A percentile compares a stretch with the other conserved stretches of the same genome.
Conservation (phyloP, 2,329 filamentous ascomycete species). For the Microcyclospora pomicola region DNA sequence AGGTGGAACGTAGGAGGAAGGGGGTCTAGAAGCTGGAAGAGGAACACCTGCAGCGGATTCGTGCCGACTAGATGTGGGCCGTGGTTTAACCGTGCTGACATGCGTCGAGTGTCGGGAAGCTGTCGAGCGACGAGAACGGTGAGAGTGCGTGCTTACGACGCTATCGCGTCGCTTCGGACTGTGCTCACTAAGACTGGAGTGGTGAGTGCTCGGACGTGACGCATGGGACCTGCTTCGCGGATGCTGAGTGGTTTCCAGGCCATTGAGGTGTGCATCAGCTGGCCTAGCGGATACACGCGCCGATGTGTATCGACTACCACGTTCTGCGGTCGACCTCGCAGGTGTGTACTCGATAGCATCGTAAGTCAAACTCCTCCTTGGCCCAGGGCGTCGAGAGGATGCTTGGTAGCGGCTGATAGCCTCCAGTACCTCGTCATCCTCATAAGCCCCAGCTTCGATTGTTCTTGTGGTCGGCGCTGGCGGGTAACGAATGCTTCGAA, state of each 20-base stretch:
- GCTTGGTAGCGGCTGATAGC: conserved; percentile 11
- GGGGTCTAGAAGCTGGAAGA: conserved; percentile 3
- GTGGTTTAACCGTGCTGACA: neutral
- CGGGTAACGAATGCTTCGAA: conserved; percentile 12
- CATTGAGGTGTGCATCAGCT: neutral
- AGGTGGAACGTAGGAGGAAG: conserved; percentile 1
- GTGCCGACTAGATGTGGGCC: neutral
- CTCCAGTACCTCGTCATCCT: conserved; percentile 14
- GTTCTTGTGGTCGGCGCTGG: conserved; percentile 14
- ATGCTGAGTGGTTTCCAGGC: neutral
- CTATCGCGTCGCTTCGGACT: conserved; percentile 16
- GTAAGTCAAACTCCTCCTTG: conserved; percentile 13
- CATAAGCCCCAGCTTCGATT: conserved; percentile 2
- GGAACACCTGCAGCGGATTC: conserved; percentile 4
- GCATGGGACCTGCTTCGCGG: neutral
- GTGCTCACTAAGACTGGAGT: conserved; percentile 8
- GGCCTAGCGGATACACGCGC: conserved; percentile 1
- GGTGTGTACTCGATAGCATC: conserved; percentile 14
- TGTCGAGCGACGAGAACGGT: neutral
- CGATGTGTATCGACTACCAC: conserved; percentile 3
- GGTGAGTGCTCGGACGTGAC: conserved; percentile 3
- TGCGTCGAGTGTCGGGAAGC: neutral
- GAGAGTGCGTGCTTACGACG: conserved; percentile 1
- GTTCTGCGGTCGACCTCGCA: conserved; percentile 2
- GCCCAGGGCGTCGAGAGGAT: conserved; percentile 8